These are phyloP conservation scores for Aspergillus novofumigatus DNA, from an alignment of 2,329 filamentous ascomycete species.

Conservation along the genomic window DNA sequence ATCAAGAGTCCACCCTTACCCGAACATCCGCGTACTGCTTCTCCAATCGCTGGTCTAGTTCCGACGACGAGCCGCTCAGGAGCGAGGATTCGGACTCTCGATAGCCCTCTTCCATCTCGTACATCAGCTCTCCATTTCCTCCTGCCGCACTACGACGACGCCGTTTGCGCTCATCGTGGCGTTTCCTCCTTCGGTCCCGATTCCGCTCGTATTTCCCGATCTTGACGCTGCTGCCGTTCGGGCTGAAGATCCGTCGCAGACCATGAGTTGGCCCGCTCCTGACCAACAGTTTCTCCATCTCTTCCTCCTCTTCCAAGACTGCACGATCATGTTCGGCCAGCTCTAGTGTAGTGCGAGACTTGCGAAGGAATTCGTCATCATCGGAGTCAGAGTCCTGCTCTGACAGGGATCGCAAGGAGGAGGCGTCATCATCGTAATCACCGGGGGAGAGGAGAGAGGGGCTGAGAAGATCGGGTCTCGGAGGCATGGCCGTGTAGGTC, in stretches of 20 bases:
- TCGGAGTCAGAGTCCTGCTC: conserved; percentile 74
- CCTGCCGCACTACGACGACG: conserved; percentile 48
- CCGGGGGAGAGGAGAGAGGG: conserved; percentile 58
- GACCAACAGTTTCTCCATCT: conserved; percentile 47
- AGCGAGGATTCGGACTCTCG: conserved; percentile 59
- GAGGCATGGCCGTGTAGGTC: conserved; percentile 15
- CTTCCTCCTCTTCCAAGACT: conserved; percentile 71
- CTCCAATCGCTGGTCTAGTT: conserved; percentile 41
- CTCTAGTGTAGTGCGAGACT: conserved; percentile 65
- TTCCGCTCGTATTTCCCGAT: conserved; percentile 51
- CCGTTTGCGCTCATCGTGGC: conserved; percentile 38
- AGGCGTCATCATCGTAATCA: conserved; percentile 65
- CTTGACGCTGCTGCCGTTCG: conserved; percentile 45
- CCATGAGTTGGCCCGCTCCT: conserved; percentile 35
- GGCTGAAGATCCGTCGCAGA: conserved; percentile 40
- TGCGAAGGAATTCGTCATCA: conserved; percentile 64
- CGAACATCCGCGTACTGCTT: conserved; percentile 28
- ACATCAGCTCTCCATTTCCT: conserved; percentile 76
- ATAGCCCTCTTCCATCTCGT: conserved; percentile 79
- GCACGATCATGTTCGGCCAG: conserved; percentile 65
- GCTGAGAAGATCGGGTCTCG: conserved; percentile 21
- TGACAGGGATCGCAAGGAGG: conserved; percentile 57
- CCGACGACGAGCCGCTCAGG: conserved; percentile 58
- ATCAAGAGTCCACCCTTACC: conserved; percentile 17
- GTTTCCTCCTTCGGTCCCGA: conserved; percentile 46